phyloP scores from a whole-genome alignment of 169 alveolate genomes.

The Perkinsus marinus region DNA sequence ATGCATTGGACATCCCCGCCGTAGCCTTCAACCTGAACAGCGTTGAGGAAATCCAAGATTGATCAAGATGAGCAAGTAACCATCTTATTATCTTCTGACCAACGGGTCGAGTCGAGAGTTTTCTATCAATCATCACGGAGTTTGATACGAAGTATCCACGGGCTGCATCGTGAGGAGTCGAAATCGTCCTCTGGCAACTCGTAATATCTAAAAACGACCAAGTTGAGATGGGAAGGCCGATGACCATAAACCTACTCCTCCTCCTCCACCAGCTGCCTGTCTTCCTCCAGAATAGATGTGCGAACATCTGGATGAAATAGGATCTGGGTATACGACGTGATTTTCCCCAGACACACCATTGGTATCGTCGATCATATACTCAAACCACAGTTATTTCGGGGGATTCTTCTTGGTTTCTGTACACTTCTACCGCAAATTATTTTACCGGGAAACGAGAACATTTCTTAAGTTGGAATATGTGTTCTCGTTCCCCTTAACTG shows the following conservation, averaged over 20 bases:
- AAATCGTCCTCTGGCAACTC: conserved; percentile 83
- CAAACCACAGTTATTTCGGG: no score
- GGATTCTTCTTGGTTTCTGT: no score
- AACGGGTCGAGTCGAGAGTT: conserved; percentile 83
- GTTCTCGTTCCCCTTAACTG: no score
- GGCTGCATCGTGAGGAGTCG: conserved; percentile 48
- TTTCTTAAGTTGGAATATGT: no score
- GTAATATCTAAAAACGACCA: conserved; percentile 50
- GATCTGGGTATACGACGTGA: conserved; percentile 76
- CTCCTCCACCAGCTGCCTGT: conserved; percentile 79
- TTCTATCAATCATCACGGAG: conserved; percentile 83
- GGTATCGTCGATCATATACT: no score
- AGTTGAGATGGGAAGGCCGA: no score
- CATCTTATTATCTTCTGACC: conserved; percentile 41
- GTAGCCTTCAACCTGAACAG: not conserved
- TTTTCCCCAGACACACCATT: conserved; percentile 77
- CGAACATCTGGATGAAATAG: conserved; percentile 92
- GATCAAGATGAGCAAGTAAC: not conserved
- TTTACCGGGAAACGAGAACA: no score
- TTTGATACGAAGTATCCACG: conserved; percentile 92
- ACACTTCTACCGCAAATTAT: no score
- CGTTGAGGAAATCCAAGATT: not conserved
- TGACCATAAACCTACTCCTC: not conserved
- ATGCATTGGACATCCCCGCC: conserved; percentile 27
- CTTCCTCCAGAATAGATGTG: conserved; percentile 76